A percentile compares a stretch with the other conserved stretches of the same genome.
Conservation (phyloP, 1,284 basidiomycete genomes). For the Malassezia brasiliensis region DNA sequence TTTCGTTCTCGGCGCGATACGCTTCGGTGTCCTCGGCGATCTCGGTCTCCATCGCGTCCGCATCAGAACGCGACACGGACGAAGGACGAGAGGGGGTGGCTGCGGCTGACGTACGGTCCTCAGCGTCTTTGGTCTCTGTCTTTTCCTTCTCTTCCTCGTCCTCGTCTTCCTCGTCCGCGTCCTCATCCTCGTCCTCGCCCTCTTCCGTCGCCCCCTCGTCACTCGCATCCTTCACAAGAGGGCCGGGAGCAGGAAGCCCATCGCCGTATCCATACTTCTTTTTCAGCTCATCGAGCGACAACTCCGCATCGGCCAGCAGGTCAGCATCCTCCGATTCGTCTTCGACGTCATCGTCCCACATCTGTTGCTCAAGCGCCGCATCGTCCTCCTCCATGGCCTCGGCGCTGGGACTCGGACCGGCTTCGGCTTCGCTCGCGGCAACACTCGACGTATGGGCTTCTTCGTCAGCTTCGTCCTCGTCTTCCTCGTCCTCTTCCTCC, state of each 20-base stretch:
- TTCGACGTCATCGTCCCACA: constrained; percentile 48
- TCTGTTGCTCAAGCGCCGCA: constrained; percentile 38
- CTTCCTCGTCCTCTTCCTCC: constrained; percentile 50
- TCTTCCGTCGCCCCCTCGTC: constrained; percentile 12
- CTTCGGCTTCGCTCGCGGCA: not conserved
- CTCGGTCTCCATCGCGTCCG: too few species aligned
- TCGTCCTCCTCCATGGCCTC: constrained; percentile 4
- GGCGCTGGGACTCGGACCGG: not conserved
- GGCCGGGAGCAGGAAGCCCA: not conserved
- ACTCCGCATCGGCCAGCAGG: constrained; percentile 52
- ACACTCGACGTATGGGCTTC: not conserved
- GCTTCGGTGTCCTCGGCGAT: too few species aligned
- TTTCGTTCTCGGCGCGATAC: too few species aligned
- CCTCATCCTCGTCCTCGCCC: not conserved
- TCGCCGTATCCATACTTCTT: constrained; percentile 50
- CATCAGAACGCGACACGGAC: too few species aligned
- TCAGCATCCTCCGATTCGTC: constrained; percentile 54
- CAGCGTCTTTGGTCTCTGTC: constrained; percentile 6
- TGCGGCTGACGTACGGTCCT: not conserved
- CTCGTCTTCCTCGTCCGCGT: not conserved
- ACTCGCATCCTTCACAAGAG: constrained; percentile 10
- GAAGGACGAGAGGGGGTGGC: too few species aligned
- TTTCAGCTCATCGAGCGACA: constrained; percentile 55
- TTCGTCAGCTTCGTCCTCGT: constrained; percentile 52
- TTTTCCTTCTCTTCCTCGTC: not conserved